These are phyloP conservation scores for Candida lessepsii DNA, from an alignment of 805 yeast species.

Conservation along the genomic window DNA sequence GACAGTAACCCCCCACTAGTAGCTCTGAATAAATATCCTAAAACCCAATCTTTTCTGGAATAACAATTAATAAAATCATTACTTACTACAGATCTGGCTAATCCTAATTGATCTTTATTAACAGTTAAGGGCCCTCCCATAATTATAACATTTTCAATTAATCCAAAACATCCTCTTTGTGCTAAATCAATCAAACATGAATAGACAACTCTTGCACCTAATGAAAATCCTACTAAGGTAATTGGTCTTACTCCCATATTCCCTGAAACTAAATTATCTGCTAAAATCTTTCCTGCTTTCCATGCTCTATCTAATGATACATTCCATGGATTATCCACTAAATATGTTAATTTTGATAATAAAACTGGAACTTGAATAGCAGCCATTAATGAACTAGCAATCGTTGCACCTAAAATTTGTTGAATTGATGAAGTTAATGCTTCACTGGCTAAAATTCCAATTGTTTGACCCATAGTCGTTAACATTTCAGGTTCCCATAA, in stretches of 20 bases:
- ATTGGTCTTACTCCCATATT: conserved; percentile 91
- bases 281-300: conserved; percentile 89
- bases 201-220: conserved; percentile 89
- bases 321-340: conserved; percentile 96
- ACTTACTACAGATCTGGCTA: conserved; percentile 82
- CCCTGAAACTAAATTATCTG: conserved; percentile 84
- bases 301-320: conserved; percentile 96
- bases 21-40: conserved; percentile 92
- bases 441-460: conserved; percentile 88
- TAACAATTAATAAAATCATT: conserved; percentile 90
- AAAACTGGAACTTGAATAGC: conserved; percentile 92
- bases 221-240: conserved; percentile 87
- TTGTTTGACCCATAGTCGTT: conserved; percentile 93
- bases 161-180: conserved; percentile 79
- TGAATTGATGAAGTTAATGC: conserved; percentile 90
- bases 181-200: conserved; percentile 88
- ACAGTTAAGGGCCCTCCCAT: conserved; percentile 89
- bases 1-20: conserved; percentile 90
- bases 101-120: conserved; percentile 69
- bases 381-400: conserved; percentile 85
- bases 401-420: conserved; percentile 90
- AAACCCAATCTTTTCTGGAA: conserved; percentile 91
- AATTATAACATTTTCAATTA: conserved; percentile 82
- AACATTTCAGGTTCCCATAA: conserved; percentile 99
- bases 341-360: conserved; percentile 80